These are phyloP conservation scores for Fibroporia radiculosa DNA, from an alignment of 768 basidiomycete species.

Conservation along the genomic window DNA sequence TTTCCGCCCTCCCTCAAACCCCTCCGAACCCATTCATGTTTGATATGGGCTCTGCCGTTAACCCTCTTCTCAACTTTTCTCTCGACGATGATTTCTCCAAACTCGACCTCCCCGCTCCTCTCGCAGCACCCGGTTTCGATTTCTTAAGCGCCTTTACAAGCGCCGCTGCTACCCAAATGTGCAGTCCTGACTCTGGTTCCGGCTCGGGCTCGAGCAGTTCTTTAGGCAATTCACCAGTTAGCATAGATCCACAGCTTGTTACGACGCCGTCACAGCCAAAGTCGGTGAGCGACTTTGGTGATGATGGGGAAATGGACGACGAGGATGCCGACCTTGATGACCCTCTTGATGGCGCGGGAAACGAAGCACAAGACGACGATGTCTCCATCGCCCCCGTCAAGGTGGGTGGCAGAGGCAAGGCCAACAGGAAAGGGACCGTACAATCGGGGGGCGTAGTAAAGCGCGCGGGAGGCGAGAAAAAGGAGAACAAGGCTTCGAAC, in stretches of 20 bases:
- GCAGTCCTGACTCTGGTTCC: constrained; percentile 21
- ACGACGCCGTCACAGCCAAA: constrained; percentile 49
- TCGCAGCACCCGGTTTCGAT: constrained; percentile 25
- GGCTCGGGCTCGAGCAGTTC: constrained; percentile 15
- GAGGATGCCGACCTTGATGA: constrained; percentile 25
- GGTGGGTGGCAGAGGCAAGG: constrained; percentile 36
- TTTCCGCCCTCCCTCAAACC: constrained; percentile 18
- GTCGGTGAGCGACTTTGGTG: constrained; percentile 32
- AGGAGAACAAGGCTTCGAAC: constrained; percentile 23
- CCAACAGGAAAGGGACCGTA: constrained; percentile 49
- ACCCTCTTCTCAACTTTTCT: constrained; percentile 20
- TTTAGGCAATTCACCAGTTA: constrained; percentile 21
- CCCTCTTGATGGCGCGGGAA: constrained; percentile 12
- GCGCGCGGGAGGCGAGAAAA: constrained; percentile 33
- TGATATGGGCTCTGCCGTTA: constrained; percentile 11
- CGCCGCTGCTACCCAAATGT: constrained; percentile 12
- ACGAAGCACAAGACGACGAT: constrained; percentile 28
- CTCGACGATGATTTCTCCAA: constrained; percentile 23
- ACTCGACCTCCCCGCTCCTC: constrained; percentile 17
- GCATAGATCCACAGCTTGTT: constrained; percentile 75
- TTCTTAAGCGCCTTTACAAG: constrained; percentile 32
- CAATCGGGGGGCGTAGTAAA: constrained; percentile 70
- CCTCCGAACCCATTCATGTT: constrained; percentile 18
- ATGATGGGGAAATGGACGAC: constrained; percentile 28
- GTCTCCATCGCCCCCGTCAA: constrained; percentile 45